phyloP scores from a whole-genome alignment of 768 basidiomycete genomes.

The Suillus americanus region DNA sequence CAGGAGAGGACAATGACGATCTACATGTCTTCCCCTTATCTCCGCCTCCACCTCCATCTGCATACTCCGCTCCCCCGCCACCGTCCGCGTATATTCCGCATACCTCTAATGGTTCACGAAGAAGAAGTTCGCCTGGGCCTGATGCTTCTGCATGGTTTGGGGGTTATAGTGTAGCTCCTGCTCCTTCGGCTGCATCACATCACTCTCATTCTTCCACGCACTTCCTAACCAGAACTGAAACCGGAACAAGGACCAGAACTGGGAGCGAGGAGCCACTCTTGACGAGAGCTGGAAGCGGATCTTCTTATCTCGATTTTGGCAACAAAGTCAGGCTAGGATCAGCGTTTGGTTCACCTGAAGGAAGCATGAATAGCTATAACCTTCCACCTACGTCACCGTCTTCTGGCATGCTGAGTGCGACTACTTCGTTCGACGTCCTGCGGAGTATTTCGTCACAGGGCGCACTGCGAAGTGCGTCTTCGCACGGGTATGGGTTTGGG shows the following conservation, averaged over 20 bases:
- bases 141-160: constrained; percentile 26
- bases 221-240: constrained; percentile 18
- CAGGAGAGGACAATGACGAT: constrained; percentile 11
- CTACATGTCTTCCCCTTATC: constrained; percentile 21
- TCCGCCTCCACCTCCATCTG: constrained; percentile 21
- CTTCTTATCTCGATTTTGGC: constrained; percentile 7
- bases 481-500: constrained; percentile 20
- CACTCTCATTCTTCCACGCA: constrained; percentile 24
- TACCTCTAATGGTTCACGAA: constrained; percentile 1
- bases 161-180: constrained; percentile 24
- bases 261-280: constrained; percentile 32
- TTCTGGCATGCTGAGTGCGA: constrained; percentile 23
- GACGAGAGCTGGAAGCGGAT: constrained; percentile 5
- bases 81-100: constrained; percentile 26
- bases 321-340: constrained; percentile 23
- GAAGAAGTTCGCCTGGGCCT: constrained; percentile 29
- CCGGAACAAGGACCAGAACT: constrained; percentile 26
- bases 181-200: constrained; percentile 28
- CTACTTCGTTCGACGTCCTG: constrained; percentile 25
- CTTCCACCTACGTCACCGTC: constrained; percentile 1
- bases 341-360: constrained; percentile 28
- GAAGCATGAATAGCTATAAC: constrained; percentile 22
- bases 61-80: constrained; percentile 17
- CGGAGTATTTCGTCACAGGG: constrained; percentile 33
- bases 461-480: constrained; percentile 22